phyloP scores from a whole-genome alignment of 495 filamentous ascomycete genomes.

The Trichoderma gamsii region DNA sequence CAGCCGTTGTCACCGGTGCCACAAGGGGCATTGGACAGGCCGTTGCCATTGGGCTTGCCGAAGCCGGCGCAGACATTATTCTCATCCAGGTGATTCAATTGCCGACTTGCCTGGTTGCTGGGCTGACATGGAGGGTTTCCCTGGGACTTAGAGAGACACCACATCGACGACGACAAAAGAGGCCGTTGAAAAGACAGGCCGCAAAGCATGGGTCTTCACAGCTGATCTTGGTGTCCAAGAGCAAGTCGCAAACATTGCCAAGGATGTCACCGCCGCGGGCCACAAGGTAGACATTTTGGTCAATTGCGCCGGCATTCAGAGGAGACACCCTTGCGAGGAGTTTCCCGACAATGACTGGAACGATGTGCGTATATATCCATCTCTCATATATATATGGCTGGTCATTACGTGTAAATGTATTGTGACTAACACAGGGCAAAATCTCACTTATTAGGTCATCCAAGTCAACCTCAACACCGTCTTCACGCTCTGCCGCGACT shows the following conservation, averaged over 20 bases:
- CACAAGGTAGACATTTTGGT: conserved; percentile 65
- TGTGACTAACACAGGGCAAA: neutral
- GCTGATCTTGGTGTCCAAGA: conserved; percentile 62
- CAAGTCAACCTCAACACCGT: conserved; percentile 80
- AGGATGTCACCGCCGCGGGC: conserved; percentile 53
- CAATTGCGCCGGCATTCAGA: conserved; percentile 83
- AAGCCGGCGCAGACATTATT: conserved; percentile 78
- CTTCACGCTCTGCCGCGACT: conserved; percentile 76
- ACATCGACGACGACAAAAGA: conserved; percentile 58
- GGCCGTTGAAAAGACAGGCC: conserved; percentile 57
- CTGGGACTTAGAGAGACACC: conserved; percentile 51
- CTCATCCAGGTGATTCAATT: conserved; percentile 42
- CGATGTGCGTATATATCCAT: conserved; percentile 38
- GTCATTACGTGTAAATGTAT: neutral
- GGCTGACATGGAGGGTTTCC: neutral
- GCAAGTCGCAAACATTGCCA: conserved; percentile 56
- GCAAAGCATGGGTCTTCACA: conserved; percentile 61
- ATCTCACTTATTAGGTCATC: conserved; percentile 47
- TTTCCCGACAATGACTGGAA: conserved; percentile 84
- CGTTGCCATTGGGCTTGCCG: conserved; percentile 73
- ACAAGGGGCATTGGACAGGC: conserved; percentile 86
- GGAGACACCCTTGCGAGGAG: conserved; percentile 64
- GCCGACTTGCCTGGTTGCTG: no score
- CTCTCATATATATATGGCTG: neutral
- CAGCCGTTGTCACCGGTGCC: conserved; percentile 79